phyloP scores from a whole-genome alignment of 331 rosid genomes.

The Pyracantha coccinea region DNA sequence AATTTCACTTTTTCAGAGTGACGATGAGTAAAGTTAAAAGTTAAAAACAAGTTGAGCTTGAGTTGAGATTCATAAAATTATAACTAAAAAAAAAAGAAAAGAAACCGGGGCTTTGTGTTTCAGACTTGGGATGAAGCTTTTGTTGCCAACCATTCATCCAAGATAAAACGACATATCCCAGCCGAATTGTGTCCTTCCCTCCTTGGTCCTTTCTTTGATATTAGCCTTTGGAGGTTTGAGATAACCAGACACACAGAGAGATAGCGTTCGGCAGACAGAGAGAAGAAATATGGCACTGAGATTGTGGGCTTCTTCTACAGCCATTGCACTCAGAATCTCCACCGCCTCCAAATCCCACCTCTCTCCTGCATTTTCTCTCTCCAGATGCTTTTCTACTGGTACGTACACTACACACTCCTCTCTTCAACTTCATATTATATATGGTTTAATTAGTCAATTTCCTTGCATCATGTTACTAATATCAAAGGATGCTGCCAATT shows the following conservation, averaged over 20 bases:
- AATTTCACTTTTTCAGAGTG: no score
- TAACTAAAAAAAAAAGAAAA: background rate
- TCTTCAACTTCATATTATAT: background rate
- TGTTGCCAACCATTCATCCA: conserved; percentile 59
- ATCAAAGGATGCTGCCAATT: no score
- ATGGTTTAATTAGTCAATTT: background rate
- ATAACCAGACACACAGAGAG: background rate
- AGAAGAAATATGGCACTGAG: conserved; percentile 56
- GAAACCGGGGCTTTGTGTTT: background rate
- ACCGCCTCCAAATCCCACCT: conserved; percentile 45
- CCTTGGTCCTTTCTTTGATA: background rate
- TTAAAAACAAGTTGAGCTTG: no score
- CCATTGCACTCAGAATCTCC: conserved; percentile 77
- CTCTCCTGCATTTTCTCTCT: conserved; percentile 52
- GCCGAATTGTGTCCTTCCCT: background rate
- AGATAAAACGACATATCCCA: conserved; percentile 44
- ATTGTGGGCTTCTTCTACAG: conserved; percentile 96
- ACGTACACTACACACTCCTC: background rate
- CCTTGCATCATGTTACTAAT: background rate
- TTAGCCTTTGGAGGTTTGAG: background rate
- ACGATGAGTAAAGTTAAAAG: no score
- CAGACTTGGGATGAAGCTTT: conserved; percentile 54
- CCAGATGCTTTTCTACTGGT: conserved; percentile 87
- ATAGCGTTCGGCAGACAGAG: background rate
- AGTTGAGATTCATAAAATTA: background rate